Evolutionary conservation across 2,329 filamentous ascomycete genomes (phyloP).

Genomic region (Microascus cirrosus): DNA sequence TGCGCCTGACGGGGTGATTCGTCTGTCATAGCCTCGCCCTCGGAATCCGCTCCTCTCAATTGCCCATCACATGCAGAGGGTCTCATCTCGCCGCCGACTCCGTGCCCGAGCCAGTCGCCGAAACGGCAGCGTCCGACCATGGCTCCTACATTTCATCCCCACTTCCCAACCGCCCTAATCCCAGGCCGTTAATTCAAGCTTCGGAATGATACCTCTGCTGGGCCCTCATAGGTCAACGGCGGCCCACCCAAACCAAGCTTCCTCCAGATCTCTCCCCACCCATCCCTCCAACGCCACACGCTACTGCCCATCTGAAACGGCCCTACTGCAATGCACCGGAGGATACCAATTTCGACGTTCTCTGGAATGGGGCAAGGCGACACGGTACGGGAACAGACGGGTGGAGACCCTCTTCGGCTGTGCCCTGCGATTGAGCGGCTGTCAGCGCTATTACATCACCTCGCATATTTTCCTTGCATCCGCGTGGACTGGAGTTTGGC

Average conservation of each 20-base stretch:
- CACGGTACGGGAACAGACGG: background rate
- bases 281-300: background rate
- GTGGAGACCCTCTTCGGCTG: background rate
- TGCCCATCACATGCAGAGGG: background rate
- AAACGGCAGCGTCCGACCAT: background rate
- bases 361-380: background rate
- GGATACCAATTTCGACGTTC: background rate
- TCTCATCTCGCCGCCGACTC: background rate
- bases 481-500: background rate
- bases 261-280: background rate
- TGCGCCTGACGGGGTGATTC: no score
- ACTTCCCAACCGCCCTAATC: background rate
- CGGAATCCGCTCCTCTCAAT: no score
- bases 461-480: background rate
- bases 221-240: background rate
- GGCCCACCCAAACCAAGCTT: background rate
- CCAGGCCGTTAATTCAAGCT: background rate
- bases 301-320: slow-evolving; percentile 5
- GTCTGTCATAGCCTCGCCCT: no score
- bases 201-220: background rate
- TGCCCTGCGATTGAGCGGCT: background rate
- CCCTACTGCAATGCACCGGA: slow-evolving; percentile 4
- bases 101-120: background rate
- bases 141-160: background rate
- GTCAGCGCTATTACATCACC: background rate